Percentiles rank a stretch among this genome's conserved stretches.
Evolutionary conservation across 139 green algal genomes (phyloP).

Genomic region (Picochlorum sp.): DNA sequence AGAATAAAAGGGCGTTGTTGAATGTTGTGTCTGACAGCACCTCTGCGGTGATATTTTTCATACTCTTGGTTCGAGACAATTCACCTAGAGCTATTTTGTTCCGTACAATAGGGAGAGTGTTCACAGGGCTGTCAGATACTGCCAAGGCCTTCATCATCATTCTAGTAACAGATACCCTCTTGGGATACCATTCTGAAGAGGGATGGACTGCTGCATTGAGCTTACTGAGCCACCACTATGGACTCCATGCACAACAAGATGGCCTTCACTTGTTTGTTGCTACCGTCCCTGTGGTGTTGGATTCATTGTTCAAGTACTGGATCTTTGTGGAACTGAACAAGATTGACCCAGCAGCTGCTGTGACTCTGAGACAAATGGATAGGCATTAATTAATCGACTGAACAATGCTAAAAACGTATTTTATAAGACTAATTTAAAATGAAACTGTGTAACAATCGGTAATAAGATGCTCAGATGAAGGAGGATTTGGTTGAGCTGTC

Average conservation of each 20-base stretch:
- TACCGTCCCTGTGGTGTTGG: conserved; percentile 71
- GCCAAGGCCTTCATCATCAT: conserved; percentile 92
- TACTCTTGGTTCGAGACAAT: conserved; percentile 38
- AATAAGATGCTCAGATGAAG: too few relatives aligned
- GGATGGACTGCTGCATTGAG: conserved; percentile 77
- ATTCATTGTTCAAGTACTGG: conserved; percentile 84
- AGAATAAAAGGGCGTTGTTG: conserved; percentile 50
- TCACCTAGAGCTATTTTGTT: conserved; percentile 35
- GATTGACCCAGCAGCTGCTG: conserved; percentile 64
- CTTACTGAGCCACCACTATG: conserved; percentile 70
- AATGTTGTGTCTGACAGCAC: conserved; percentile 54
- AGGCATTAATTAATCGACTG: conserved; percentile 41
- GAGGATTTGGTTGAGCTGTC: too few relatives aligned
- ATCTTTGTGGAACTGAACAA: conserved; percentile 82
- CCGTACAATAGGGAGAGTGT: conserved; percentile 62
- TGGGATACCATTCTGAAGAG: conserved; percentile 91
- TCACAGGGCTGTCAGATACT: conserved; percentile 74
- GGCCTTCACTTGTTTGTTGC: conserved; percentile 58
- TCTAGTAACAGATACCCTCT: conserved; percentile 34
- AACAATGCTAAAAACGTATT: too few relatives aligned
- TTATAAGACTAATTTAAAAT: too few relatives aligned
- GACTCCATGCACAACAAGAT: conserved; percentile 28
- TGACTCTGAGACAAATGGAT: conserved; percentile 78
- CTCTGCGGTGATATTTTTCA: conserved; percentile 44
- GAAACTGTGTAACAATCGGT: too few relatives aligned